Conservation (phyloP, 1,284 basidiomycete genomes). For the Sphagnurus paluster region DNA sequence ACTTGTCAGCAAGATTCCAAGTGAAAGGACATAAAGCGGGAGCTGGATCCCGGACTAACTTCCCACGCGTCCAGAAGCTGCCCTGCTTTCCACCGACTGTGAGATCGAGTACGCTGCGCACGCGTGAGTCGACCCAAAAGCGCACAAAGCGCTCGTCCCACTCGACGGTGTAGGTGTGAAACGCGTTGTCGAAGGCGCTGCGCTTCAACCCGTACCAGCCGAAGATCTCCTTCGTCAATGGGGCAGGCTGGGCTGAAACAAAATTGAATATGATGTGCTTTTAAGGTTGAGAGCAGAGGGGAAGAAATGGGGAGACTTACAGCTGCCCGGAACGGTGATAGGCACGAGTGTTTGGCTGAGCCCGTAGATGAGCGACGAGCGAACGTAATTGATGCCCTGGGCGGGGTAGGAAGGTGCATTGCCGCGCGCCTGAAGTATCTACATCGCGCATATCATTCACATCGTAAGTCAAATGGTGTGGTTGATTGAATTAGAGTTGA, state of each 20-base stretch:
- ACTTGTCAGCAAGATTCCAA: no score
- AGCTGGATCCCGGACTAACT: no score
- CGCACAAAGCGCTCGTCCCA: slow-evolving; percentile 75
- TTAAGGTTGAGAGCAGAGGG: background rate
- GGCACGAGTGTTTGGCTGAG: slow-evolving; percentile 11
- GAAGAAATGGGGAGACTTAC: slow-evolving; percentile 41
- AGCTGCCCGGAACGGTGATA: slow-evolving; percentile 8
- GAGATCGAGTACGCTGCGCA: slow-evolving; percentile 34
- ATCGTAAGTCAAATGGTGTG: no score
- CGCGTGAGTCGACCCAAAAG: slow-evolving; percentile 69
- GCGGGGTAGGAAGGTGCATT: slow-evolving; percentile 57
- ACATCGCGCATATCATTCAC: background rate
- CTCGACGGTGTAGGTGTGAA: slow-evolving; percentile 78
- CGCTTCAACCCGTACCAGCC: slow-evolving; percentile 49
- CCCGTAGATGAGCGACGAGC: slow-evolving; percentile 74
- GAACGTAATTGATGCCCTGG: slow-evolving; percentile 71
- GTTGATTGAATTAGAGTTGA: no score
- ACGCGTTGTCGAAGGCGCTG: slow-evolving; percentile 40
- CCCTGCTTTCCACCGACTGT: slow-evolving; percentile 29
- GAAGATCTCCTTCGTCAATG: slow-evolving; percentile 62
- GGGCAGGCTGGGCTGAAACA: background rate
- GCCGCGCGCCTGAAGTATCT: slow-evolving; percentile 69
- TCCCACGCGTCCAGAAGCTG: slow-evolving; percentile 55
- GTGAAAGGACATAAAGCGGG: no score
- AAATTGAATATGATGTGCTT: background rate